A percentile compares a stretch with the other conserved stretches of the same genome.
phyloP scores from a whole-genome alignment of 495 filamentous ascomycete species.

The Daldinia concentrica region DNA sequence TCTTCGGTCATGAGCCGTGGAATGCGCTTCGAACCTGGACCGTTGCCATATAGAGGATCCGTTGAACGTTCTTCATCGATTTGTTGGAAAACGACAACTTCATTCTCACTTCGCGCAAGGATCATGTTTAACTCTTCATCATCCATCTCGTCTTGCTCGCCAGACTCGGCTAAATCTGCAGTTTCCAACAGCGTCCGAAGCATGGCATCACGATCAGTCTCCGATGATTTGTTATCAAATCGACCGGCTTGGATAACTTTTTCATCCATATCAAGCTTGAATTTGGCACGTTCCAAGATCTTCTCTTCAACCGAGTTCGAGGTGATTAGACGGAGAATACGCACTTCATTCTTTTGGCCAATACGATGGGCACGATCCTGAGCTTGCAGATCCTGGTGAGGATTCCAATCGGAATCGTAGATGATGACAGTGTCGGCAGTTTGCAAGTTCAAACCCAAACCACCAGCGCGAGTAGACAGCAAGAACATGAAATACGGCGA shows the following conservation, averaged over 20 bases:
- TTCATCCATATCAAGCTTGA: conserved; percentile 98
- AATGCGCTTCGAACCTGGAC: conserved; percentile 63
- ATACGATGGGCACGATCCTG: conserved; percentile 99
- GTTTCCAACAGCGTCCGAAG: conserved; percentile 89
- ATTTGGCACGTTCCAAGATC: conserved; percentile 95
- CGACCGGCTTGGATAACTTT: conserved; percentile 99
- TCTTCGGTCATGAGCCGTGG: conserved; percentile 86
- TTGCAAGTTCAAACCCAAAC: conserved; percentile 94
- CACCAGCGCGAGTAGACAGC: conserved; percentile 98
- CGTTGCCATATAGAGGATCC: conserved; percentile 74
- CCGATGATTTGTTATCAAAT: conserved; percentile 99
- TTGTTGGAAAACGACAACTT: conserved; percentile 73
- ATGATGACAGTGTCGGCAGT: conserved; percentile 99
- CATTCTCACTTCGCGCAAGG: conserved; percentile 78
- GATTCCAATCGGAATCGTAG: conserved; percentile 99
- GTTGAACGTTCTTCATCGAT: conserved; percentile 78
- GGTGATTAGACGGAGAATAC: conserved; percentile 92
- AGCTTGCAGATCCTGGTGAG: conserved; percentile 97
- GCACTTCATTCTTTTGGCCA: conserved; percentile 98
- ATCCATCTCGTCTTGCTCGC: conserved; percentile 92
- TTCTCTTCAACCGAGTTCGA: conserved; percentile 98
- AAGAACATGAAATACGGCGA: conserved; percentile 98
- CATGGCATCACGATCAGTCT: conserved; percentile 96
- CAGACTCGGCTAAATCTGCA: conserved; percentile 84
- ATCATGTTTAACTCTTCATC: conserved; percentile 96